phyloP scores from a whole-genome alignment of 495 filamentous ascomycete species.

The Evernia prunastri region DNA sequence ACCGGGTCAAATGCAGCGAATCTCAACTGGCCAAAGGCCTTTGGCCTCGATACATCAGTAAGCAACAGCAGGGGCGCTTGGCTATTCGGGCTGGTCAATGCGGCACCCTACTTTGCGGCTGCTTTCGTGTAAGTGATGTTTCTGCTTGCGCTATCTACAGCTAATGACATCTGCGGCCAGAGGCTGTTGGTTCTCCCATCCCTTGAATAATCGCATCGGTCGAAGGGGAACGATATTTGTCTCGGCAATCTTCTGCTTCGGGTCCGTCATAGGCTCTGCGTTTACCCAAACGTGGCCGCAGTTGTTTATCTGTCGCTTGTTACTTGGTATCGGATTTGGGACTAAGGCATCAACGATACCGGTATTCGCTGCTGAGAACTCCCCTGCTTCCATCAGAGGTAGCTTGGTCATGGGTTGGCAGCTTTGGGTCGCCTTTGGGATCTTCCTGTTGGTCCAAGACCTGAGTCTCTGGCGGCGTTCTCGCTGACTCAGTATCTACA shows the following conservation, averaged over 20 bases:
- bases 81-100: conserved; percentile 44
- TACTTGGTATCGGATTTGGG: conserved; percentile 71
- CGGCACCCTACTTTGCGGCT: conserved; percentile 39
- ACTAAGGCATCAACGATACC: conserved; percentile 52
- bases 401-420: conserved; percentile 84
- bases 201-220: conserved; percentile 59
- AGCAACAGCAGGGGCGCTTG: conserved; percentile 38
- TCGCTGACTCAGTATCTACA: conserved; percentile 15
- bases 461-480: conserved; percentile 9
- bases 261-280: conserved; percentile 59
- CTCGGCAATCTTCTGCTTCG: conserved; percentile 56
- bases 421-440: conserved; percentile 79
- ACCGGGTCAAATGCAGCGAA: conserved; percentile 72
- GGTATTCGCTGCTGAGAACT: conserved; percentile 71
- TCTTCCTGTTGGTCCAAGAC: conserved; percentile 44
- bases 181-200: conserved; percentile 65
- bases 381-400: conserved; percentile 66
- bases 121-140: conserved; percentile 34
- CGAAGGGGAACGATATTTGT: conserved; percentile 64
- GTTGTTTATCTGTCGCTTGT: conserved; percentile 54
- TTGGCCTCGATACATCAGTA: conserved; percentile 39
- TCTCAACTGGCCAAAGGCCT: conserved; percentile 53
- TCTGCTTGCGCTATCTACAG: not conserved
- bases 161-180: conserved; percentile 30
- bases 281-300: conserved; percentile 56